phyloP scores from a whole-genome alignment of 495 filamentous ascomycete species.

The Margaritispora aquatica region DNA sequence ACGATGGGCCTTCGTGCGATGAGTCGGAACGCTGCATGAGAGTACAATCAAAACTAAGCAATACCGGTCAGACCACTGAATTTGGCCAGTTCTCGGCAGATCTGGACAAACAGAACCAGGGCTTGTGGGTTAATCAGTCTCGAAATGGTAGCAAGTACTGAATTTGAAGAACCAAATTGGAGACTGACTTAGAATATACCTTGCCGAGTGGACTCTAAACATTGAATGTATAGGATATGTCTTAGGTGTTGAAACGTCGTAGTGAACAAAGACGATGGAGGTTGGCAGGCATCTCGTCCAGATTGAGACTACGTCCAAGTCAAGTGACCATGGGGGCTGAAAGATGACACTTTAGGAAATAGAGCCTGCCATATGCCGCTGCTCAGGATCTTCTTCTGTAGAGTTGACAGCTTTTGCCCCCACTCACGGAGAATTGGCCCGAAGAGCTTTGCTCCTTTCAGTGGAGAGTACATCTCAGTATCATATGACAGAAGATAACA shows the following conservation, averaged over 20 bases:
- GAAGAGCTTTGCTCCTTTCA: conserved; percentile 11
- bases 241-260: conserved; percentile 11
- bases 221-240: conserved; percentile 6
- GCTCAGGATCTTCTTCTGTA: background rate
- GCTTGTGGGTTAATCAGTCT: background rate
- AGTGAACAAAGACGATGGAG: conserved; percentile 12
- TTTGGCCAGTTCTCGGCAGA: conserved; percentile 2
- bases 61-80: conserved; percentile 10
- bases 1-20: background rate
- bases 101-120: conserved; percentile 17
- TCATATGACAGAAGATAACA: conserved; percentile 17
- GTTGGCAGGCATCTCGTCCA: background rate
- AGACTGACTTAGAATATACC: conserved; percentile 13
- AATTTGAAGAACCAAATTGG: conserved; percentile 2
- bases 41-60: background rate
- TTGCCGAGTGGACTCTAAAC: conserved; percentile 6
- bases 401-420: conserved; percentile 13
- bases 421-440: conserved; percentile 12
- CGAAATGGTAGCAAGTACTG: conserved; percentile 13
- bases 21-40: conserved; percentile 13
- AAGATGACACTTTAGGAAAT: background rate
- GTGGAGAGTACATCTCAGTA: no score
- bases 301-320: background rate
- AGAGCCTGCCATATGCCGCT: conserved; percentile 8
- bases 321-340: background rate